Evolutionary conservation across 305 asterid genomes (phyloP).

Genomic region (Fraxinus sp.): DNA sequence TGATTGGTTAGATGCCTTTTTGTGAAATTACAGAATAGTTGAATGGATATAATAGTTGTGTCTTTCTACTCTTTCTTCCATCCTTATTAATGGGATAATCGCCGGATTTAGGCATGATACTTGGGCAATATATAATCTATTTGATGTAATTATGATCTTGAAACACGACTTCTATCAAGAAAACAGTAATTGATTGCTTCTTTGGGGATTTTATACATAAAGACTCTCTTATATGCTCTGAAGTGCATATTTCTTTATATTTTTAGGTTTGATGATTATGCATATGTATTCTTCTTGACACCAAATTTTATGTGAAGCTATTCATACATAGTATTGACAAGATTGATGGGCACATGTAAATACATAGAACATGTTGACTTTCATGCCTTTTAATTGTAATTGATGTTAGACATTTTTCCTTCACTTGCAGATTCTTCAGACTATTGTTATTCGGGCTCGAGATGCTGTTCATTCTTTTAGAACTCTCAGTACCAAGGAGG

Average conservation of each 20-base stretch:
- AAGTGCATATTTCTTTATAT: not conserved
- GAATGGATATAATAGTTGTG: not conserved
- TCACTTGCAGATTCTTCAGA: constrained; percentile 77
- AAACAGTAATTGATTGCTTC: not conserved
- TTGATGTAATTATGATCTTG: not conserved
- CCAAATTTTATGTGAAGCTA: not conserved
- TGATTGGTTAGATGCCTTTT: not conserved
- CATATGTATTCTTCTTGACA: not conserved
- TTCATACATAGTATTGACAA: constrained; percentile 1
- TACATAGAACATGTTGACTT: constrained; percentile 4
- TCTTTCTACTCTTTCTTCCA: not conserved
- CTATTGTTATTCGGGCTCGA: constrained; percentile 64
- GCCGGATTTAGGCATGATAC: not conserved
- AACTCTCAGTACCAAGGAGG: constrained; percentile 97
- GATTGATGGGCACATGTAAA: constrained; percentile 7
- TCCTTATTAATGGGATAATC: not conserved
- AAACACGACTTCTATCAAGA: not conserved
- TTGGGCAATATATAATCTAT: constrained; percentile 4
- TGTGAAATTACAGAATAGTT: not conserved
- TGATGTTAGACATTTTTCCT: constrained; percentile 27
- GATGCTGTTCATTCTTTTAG: constrained; percentile 68
- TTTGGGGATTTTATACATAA: not conserved
- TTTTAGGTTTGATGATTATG: not conserved
- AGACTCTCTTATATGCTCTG: not conserved
- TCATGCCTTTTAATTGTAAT: constrained; percentile 6